phyloP scores from a whole-genome alignment of 345 rosid genomes.

The Carallia brachiata region DNA sequence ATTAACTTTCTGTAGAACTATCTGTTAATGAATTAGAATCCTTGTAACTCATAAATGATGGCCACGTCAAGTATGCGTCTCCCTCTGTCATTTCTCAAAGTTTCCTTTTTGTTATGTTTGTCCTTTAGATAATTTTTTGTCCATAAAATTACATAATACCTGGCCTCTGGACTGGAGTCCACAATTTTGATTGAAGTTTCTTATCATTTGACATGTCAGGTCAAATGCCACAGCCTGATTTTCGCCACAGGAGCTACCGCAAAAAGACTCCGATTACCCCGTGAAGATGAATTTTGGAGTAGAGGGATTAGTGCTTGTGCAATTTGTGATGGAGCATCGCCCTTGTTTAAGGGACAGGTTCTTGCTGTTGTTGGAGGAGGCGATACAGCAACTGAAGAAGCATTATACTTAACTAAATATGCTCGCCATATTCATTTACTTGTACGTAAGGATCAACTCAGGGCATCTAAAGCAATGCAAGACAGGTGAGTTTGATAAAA shows the following conservation, averaged over 20 bases:
- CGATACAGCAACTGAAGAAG: conserved; percentile 98
- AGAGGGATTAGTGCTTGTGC: conserved; percentile 99
- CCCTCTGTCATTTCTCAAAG: neutral
- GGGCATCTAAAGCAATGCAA: conserved; percentile 98
- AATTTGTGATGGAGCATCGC: conserved; percentile 97
- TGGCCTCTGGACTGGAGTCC: neutral
- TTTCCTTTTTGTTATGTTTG: neutral
- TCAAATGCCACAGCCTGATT: conserved; percentile 75
- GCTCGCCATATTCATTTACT: conserved; percentile 98
- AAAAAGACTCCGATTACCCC: conserved; percentile 70
- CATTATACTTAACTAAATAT: conserved; percentile 86
- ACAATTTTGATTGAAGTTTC: neutral
- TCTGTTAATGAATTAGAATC: no score
- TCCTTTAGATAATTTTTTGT: neutral
- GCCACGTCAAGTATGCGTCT: neutral
- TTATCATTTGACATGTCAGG: conserved; percentile 41
- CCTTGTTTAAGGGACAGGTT: conserved; percentile 89
- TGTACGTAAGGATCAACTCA: conserved; percentile 76
- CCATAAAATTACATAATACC: conserved; percentile 2
- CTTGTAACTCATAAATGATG: no score
- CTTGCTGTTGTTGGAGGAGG: conserved; percentile 99
- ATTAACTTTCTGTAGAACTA: no score
- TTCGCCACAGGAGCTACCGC: conserved; percentile 98
- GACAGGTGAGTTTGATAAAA: conserved; percentile 65
- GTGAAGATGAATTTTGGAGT: conserved; percentile 98